Base-by-base conservation (phyloP, 345 rosid genomes). In the Bruguiera gymnorhiza region DNA sequence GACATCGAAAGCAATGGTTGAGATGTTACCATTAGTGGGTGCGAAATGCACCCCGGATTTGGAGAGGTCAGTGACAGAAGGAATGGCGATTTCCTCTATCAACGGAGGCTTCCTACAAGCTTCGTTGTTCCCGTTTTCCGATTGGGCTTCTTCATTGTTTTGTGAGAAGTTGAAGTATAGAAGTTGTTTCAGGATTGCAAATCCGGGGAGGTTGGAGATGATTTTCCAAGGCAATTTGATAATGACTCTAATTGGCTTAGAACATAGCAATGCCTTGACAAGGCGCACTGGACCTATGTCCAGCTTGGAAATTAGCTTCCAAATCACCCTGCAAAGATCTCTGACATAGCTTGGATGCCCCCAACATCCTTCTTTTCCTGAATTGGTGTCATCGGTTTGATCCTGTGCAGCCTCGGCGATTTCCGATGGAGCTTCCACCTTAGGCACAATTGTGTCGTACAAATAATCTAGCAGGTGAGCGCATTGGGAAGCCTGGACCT, bases 391-490 rank as follows among this genome's bases (percentile, higher is more conserved):
- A 46, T 73, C 60, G 23, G 64, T 67, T 46, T 65, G 77, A 31
- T 74, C 83, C 6, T 55, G 76, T n/a, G 74, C 76, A 0, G 4
- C 39, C 8, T 10, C 36, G 5, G 36, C 46, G 15, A 59, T 65
- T 18, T 77, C 83, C 2, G 65, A 63, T 8, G 73, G 66, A 46
- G 23, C 66, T 65, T 82, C 77, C 51, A 70, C 27, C 63, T 75
- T 72, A 0, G 88, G 90, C 56, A 86, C 86, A n/a, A 87, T 79
- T 31, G 74, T 79, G 6, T 69, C 75, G 70, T 83, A 88, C 80
- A 92, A 70, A 66, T 78, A 81, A 48, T 84, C 87, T 19, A 89
- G 68, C 73, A 86, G 72, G 65, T 86, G 93, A 6, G 79, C 61
- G 19, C 36, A 73, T 5, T 75, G 81, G 4, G 71, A 80, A 46